Conservation (phyloP, 306 rosid genomes). For the Quillaja saponaria region DNA sequence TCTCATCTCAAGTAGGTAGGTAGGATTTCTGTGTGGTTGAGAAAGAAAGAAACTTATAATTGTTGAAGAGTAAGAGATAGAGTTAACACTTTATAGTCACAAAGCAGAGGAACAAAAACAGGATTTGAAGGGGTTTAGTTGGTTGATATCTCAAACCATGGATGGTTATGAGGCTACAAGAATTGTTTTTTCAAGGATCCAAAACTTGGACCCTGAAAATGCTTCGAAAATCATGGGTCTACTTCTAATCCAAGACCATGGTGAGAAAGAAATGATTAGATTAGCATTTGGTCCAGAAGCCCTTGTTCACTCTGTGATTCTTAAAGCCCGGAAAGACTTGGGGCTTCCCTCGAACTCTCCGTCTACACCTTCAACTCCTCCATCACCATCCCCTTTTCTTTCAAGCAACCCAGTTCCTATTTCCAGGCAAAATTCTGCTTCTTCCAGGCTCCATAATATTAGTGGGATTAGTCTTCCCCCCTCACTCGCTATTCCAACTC, state of each 20-base stretch:
- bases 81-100: constrained; percentile 15
- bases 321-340: constrained; percentile 78
- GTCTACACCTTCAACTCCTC: constrained; percentile 67
- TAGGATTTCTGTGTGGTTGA: constrained; percentile 73
- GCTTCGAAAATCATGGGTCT: constrained; percentile 98
- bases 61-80: constrained; percentile 36
- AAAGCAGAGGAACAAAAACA: constrained; percentile 9
- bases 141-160: constrained; percentile 49
- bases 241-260: constrained; percentile 88
- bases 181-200: constrained; percentile 84
- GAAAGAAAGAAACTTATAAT: constrained; percentile 80
- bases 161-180: constrained; percentile 94
- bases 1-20: constrained; percentile 66
- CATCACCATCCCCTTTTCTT: constrained; percentile 75
- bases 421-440: constrained; percentile 54
- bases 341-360: constrained; percentile 69
- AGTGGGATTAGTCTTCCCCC: constrained; percentile 45
- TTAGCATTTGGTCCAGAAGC: constrained; percentile 94
- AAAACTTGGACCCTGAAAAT: constrained; percentile 90
- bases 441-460: constrained; percentile 45
- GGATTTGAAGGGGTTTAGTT: background rate
- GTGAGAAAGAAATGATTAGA: constrained; percentile 97
- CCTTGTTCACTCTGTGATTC: constrained; percentile 71
- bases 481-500: constrained; percentile 61
- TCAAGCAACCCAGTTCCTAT: constrained; percentile 41